Conservation (phyloP, 768 basidiomycete species). For the Tubosaeta sp. region DNA sequence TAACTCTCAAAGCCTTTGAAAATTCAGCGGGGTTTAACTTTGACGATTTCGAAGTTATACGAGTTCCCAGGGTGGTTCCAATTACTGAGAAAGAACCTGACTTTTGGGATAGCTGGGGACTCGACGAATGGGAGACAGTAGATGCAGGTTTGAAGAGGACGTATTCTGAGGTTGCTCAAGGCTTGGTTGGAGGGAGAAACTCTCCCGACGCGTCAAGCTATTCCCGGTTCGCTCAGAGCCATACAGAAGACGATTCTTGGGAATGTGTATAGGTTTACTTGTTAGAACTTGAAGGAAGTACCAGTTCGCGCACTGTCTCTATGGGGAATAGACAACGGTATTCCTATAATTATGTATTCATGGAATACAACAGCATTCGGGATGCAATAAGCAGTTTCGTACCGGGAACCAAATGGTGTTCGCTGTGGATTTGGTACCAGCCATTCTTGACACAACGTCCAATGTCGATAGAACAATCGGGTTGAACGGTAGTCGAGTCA, state of each 20-base stretch:
- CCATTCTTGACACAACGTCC: neutral
- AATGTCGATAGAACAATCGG: no score
- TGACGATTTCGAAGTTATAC: conserved; percentile 23
- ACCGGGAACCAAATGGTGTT: neutral
- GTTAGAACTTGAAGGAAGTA: neutral
- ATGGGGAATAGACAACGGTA: neutral
- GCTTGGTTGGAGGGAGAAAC: conserved; percentile 1
- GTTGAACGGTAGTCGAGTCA: no score
- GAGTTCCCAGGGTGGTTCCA: conserved; percentile 16
- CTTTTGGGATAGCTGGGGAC: conserved; percentile 1
- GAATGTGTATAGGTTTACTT: conserved; percentile 9
- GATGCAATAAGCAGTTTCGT: neutral
- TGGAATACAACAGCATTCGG: neutral
- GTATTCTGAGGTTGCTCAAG: conserved; percentile 24
- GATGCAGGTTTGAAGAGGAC: conserved; percentile 13
- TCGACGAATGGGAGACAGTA: conserved; percentile 22
- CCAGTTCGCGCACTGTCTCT: neutral
- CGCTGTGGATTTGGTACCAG: neutral
- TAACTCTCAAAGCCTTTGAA: neutral
- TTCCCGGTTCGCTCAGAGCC: neutral
- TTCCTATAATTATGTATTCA: no score
- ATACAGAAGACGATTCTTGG: conserved; percentile 13
- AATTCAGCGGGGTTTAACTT: conserved; percentile 10
- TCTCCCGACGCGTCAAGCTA: neutral
- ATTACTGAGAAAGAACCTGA: conserved; percentile 10